phyloP scores from a whole-genome alignment of 139 green algal genomes.

The Volvox reticuliferus region DNA sequence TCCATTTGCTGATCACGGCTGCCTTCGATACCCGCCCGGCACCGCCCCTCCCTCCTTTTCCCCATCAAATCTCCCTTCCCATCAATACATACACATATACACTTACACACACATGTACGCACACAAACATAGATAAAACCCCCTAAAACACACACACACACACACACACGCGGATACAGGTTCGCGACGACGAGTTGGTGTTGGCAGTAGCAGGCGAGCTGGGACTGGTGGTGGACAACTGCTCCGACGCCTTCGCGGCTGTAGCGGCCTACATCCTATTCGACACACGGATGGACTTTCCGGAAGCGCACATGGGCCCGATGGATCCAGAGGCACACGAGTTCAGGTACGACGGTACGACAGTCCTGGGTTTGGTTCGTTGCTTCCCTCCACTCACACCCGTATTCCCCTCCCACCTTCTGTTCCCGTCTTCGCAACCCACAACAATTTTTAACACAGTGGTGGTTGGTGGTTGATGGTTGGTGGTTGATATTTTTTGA shows the following conservation, averaged over 20 bases:
- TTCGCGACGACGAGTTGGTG: constrained; percentile 51
- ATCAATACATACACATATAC: background rate
- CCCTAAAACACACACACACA: too few species aligned
- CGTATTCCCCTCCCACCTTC: too few species aligned
- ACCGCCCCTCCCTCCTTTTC: too few species aligned
- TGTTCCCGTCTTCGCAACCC: too few species aligned
- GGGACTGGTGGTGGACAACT: constrained; percentile 54
- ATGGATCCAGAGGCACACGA: constrained; percentile 55
- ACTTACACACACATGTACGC: background rate
- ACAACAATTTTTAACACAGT: too few species aligned
- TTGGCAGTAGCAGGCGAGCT: constrained; percentile 43
- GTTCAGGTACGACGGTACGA: constrained; percentile 44
- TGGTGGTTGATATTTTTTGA: too few species aligned
- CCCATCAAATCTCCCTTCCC: too few species aligned
- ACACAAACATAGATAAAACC: too few species aligned
- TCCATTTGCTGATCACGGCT: too few species aligned
- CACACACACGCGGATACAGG: background rate
- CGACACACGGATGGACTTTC: constrained; percentile 73
- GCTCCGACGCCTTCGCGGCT: constrained; percentile 39
- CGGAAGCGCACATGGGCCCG: constrained; percentile 62
- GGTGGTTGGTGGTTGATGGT: background rate
- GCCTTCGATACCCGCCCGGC: too few species aligned
- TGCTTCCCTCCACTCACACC: too few species aligned
- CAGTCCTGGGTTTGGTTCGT: too few species aligned
- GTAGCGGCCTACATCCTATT: constrained; percentile 67